Base-by-base conservation (phyloP, 169 alveolate genomes). In the Amoebophrya sp. region DNA sequence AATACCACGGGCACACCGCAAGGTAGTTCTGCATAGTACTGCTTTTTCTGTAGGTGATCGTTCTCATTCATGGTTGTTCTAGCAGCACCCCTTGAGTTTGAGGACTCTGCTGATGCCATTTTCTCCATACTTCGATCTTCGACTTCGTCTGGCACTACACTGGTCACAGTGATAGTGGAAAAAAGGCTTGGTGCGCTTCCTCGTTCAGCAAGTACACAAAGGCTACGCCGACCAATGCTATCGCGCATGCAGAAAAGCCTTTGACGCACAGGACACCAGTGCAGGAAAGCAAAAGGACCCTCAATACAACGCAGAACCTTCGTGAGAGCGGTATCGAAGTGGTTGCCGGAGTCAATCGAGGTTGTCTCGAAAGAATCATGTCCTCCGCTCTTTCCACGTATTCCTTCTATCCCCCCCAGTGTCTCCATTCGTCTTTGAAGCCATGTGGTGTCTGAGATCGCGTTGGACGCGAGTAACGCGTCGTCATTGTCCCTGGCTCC, bases 201-300 rank as follows among this genome's bases (percentile, higher is more conserved):
- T n/a, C n/a, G 76, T 26, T 89, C 38, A 23, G 41, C 36, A 0
- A 40, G 38, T 41, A 90, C 83, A 65, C 83, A 65, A 33, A 90
- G 78, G 1, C 76, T 38, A 26, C 92, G 6, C 29, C 92, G 78
- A 6, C 92, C 92, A 41, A 90, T n/a, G 29, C 92, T 38, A n/a
- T 90, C 92, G 2, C 92, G 77, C 36, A 53, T 65, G 78, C 53
- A 90, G 78, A 53, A 90, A 26, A 90, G 40, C 39, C 65, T 41
- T 24, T 39, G 76, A 23, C 41, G 1, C 38, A 39, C 34, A 1
- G 29, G 41, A 34, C 65, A 53, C 83, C 33, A 90, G 47, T n/a
- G 55, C 29, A 90, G 78, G 39, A 90, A 90, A 77, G 92, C 92
- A 54, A 90, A 90, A 12, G 92, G 92, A 0, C 92, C 92, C 23